Percentiles rank a stretch among this genome's conserved stretches.
Evolutionary conservation across 768 basidiomycete genomes (phyloP).

Genomic region (Dendrothele bispora): DNA sequence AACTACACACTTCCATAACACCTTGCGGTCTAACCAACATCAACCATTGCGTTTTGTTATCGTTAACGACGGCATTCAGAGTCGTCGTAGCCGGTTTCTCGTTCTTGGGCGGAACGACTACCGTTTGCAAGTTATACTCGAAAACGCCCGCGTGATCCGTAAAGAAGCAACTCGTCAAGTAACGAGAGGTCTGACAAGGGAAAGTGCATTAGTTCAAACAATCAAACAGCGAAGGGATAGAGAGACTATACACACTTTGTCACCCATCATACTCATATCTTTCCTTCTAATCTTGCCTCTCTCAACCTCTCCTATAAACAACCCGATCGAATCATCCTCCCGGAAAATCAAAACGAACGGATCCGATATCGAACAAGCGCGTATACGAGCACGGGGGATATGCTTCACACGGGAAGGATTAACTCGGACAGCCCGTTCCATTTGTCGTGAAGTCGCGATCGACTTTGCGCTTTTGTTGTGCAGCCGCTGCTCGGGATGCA

Average conservation of each 20-base stretch:
- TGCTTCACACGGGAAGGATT: no score
- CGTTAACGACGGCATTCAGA: conserved; percentile 66
- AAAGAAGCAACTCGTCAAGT: conserved; percentile 77
- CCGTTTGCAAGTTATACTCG: conserved; percentile 40
- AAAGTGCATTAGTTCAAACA: no score
- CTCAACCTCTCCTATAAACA: conserved; percentile 85
- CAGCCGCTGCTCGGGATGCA: no score
- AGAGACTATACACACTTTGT: conserved; percentile 56
- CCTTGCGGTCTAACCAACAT: conserved; percentile 74
- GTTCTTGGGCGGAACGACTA: conserved; percentile 31
- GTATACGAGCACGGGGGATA: conserved; percentile 71
- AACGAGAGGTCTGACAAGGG: conserved; percentile 58
- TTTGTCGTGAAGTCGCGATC: no score
- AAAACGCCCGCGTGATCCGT: conserved; percentile 64
- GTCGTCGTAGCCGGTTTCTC: conserved; percentile 47
- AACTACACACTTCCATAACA: conserved; percentile 76
- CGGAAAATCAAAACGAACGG: conserved; percentile 83
- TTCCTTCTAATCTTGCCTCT: conserved; percentile 81
- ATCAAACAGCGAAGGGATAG: background rate
- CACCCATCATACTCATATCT: conserved; percentile 88
- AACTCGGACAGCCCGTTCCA: no score
- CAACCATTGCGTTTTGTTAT: conserved; percentile 76
- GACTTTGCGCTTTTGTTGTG: no score
- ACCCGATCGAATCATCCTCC: conserved; percentile 80
- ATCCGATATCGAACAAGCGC: conserved; percentile 82